Percentiles rank a stretch among this genome's conserved stretches.
Evolutionary conservation across 768 basidiomycete genomes (phyloP).

Genomic region (Boletellus sp.): DNA sequence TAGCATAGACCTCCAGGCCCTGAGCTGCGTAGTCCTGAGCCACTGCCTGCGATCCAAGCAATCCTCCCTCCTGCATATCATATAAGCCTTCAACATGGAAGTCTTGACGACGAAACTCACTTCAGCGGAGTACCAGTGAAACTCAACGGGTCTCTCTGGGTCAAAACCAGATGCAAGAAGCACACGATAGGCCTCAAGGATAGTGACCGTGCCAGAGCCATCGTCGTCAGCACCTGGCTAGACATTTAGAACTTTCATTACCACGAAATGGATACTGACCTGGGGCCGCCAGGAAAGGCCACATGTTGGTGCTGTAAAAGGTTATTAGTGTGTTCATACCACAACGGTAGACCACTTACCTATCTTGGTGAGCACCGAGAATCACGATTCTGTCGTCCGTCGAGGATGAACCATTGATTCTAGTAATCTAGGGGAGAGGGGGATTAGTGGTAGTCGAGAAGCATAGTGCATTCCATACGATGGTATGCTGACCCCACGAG

Average conservation of each 20-base stretch:
- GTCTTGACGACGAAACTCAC: constrained; percentile 15
- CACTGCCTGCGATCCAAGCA: constrained; percentile 88
- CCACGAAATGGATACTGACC: constrained; percentile 38
- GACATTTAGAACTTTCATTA: neutral
- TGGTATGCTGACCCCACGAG: constrained; percentile 81
- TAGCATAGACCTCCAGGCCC: constrained; percentile 22
- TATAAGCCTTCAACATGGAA: neutral
- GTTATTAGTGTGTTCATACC: neutral
- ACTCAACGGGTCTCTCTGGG: constrained; percentile 42
- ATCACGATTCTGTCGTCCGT: constrained; percentile 62
- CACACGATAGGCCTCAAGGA: constrained; percentile 43
- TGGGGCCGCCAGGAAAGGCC: constrained; percentile 75
- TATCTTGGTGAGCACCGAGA: constrained; percentile 81
- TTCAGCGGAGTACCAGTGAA: constrained; percentile 49
- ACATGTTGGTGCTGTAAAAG: constrained; percentile 58
- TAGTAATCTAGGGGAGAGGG: constrained; percentile 51
- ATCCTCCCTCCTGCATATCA: constrained; percentile 59
- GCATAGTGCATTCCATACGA: constrained; percentile 41
- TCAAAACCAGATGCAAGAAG: constrained; percentile 40
- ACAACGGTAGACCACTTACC: constrained; percentile 35
- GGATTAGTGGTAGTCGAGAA: neutral
- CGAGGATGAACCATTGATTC: constrained; percentile 68
- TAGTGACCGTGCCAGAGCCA: constrained; percentile 43
- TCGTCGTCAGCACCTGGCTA: constrained; percentile 40
- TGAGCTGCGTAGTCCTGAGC: constrained; percentile 63